Evolutionary conservation across 345 rosid species (phyloP), one percentile per base, ranked within the genome.

Genomic region (Hibiscus syriacus): DNA sequence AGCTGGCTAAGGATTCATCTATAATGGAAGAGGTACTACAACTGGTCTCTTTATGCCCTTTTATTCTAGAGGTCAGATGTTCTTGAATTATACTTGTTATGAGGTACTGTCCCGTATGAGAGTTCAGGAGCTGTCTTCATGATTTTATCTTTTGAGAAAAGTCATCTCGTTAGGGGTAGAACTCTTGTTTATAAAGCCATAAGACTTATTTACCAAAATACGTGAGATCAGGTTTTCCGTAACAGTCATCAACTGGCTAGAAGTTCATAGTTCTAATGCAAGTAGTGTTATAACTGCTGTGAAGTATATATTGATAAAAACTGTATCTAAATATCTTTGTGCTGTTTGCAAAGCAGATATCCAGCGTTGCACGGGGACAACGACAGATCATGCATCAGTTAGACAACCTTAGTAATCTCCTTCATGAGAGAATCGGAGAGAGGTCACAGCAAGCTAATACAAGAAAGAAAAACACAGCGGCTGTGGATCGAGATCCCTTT

Each of bases 331-430:
- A 38, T 10, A 36, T 60, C 4, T 25, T 43, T 64, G 16, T 23
- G 1, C 14, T 64, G 13, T 73, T 10, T 39, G 27, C 65, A 67
- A 62, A 69, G 67, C 87, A 93, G 96, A 73, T 93, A 72, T 83
- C 87, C 10, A 74, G 72, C 2, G 72, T 94, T 6, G 66, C 80
- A 5, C 78, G 86, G 39, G 92, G 88, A 64, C 97, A 94, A 61
- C 89, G 93, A 26, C 98, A 89, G 76, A 75, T 94, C 59, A 82
- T 84, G 82, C 87, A 81, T 72, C 89, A 77, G 77, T 60, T 94
- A 27, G 97, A 88, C 72, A 86, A 73, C 56, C 76, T 94, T 43
- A 75, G 78, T 75, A 87, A 60, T 66, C 81, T 94, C 74, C 69
- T 89, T 59, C 80, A 72, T 1, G 87, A 83, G 68, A 82, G 61